Percentiles rank a stretch among this genome's conserved stretches.
Conservation (phyloP, 139 green algal species). For the Chlamydomonas urium region DNA sequence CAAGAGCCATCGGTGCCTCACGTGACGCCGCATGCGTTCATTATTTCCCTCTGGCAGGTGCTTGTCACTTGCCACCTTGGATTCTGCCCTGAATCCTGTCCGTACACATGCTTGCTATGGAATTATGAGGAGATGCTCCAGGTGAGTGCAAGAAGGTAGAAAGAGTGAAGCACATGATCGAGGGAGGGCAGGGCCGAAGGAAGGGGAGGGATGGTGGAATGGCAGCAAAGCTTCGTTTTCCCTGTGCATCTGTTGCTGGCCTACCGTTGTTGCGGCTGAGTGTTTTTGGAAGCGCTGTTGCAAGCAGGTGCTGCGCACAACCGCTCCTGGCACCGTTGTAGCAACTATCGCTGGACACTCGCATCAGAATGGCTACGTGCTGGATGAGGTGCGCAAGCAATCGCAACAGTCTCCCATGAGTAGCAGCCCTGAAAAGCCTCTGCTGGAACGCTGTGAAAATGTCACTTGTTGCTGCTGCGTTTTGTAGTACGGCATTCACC, state of each 20-base stretch:
- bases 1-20: no score
- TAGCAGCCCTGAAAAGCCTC: neutral
- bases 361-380: constrained; percentile 57
- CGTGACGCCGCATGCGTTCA: no score
- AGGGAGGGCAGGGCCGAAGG: neutral
- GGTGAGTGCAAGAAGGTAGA: neutral
- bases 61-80: constrained; percentile 46
- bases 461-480: neutral
- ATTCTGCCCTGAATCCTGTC: constrained; percentile 45
- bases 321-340: constrained; percentile 26
- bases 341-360: constrained; percentile 63
- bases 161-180: neutral
- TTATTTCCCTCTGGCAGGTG: no score
- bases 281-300: no score
- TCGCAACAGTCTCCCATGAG: neutral
- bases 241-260: neutral
- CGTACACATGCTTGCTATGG: constrained; percentile 59
- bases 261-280: no score
- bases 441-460: neutral
- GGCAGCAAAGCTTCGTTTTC: neutral
- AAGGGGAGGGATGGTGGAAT: neutral
- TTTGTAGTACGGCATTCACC: constrained; percentile 48
- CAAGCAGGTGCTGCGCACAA: constrained; percentile 20
- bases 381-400: constrained; percentile 28
- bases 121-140: constrained; percentile 55